A percentile compares a stretch with the other conserved stretches of the same genome.
Evolutionary conservation across 306 rosid genomes (phyloP).

Genomic region (Malus sylvestris): DNA sequence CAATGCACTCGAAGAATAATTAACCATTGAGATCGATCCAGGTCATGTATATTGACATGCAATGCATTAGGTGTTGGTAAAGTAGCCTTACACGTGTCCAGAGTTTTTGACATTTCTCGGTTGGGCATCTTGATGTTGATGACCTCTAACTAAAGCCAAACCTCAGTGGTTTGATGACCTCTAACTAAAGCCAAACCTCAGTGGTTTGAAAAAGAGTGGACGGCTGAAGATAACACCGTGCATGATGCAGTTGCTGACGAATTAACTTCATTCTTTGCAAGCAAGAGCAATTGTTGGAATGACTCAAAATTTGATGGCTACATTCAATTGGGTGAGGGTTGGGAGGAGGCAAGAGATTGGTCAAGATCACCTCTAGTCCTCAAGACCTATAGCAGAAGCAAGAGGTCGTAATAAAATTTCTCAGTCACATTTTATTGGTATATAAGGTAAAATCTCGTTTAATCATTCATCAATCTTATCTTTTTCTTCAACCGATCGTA

Average conservation of each 20-base stretch:
- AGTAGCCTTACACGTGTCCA: conserved; percentile 15
- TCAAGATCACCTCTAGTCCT: too few species aligned
- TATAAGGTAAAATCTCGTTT: too few species aligned
- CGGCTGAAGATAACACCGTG: conserved; percentile 22
- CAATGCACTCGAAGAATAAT: not conserved
- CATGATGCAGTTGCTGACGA: conserved; percentile 9
- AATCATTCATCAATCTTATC: too few species aligned
- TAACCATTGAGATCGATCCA: not conserved
- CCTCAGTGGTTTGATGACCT: not conserved
- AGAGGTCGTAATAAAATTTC: too few species aligned
- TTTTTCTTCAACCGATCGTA: too few species aligned
- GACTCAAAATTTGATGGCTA: not conserved
- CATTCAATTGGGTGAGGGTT: not conserved
- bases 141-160: conserved; percentile 15
- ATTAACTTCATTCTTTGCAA: not conserved
- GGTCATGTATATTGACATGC: not conserved
- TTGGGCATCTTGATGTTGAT: not conserved
- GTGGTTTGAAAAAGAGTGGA: conserved; percentile 22
- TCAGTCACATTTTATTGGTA: too few species aligned
- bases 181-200: conserved; percentile 19
- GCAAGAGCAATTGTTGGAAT: not conserved
- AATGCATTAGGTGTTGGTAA: not conserved
- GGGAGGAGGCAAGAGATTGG: not conserved
- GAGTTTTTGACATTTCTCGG: not conserved
- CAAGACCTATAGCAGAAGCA: too few species aligned